Evolutionary conservation across 78 protist species (phyloP), one percentile per base, ranked within the genome.

Genomic region (Dictyostelium firmibasis): DNA sequence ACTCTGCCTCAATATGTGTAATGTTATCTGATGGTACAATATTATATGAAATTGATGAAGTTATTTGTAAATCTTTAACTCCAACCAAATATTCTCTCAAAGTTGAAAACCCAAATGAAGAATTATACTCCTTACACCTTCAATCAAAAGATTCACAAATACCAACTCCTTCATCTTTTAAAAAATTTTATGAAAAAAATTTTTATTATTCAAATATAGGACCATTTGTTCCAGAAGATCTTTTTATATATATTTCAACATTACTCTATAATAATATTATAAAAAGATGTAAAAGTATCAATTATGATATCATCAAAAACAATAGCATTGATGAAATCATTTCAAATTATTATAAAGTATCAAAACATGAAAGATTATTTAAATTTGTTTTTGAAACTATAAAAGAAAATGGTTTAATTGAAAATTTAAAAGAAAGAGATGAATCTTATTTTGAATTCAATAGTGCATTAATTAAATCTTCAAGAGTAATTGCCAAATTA

Each of bases 21-120:
- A 29, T 64, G 36, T 29, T 79, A 20, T 76, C 81, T 25, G 86
- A 88, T 64, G 93, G 93, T 23, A 79, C 93, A 23, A 31, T 81
- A 4, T 0, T 77, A 35, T 41, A 38, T 23, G 83, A 77, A 77
- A 77, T 77, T 1, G 64, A 41, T 18, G 25, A 77, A 3, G 18
- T 11, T 4, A 7, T 33, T 4, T 10, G n/a, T 16, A 35, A 23
- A 41, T 77, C 83, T 7, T 18, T 27, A 23, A 57, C 44, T 38
- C 53, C 72, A 60, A 25, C 76, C 3, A 74, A 16, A 25, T 13
- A 47, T 1, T 35, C 44, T 18, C 8, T 35, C 0, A 38, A 27
- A 13, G 81, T 89, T 35, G 75, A 89, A 60, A 35, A 38, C 35
- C 94, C 94, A 69, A 7, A 29, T 14, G 31, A 89, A 11, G 87